Percentiles rank a stretch among this genome's conserved stretches.
Conservation (phyloP, 2,329 filamentous ascomycete species). For the Colletotrichum sp. region DNA sequence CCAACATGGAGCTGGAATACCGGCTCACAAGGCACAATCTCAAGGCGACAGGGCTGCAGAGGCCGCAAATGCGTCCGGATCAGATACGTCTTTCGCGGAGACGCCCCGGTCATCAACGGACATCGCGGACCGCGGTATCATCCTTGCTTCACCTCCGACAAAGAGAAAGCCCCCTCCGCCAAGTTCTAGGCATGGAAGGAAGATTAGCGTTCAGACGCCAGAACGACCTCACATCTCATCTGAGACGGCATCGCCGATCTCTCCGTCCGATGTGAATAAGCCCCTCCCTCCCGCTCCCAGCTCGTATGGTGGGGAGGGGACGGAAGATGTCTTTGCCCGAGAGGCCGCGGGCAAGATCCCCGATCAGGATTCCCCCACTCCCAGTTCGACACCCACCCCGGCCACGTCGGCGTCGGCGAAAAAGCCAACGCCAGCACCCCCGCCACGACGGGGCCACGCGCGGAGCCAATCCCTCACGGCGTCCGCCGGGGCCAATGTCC, state of each 20-base stretch:
- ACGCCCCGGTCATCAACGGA: conserved; percentile 66
- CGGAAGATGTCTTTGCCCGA: conserved; percentile 58
- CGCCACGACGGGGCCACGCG: conserved; percentile 53
- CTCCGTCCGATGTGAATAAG: conserved; percentile 62
- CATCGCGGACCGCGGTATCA: conserved; percentile 55
- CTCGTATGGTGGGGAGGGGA: conserved; percentile 51
- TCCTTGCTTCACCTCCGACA: conserved; percentile 40
- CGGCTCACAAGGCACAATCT: conserved; percentile 26
- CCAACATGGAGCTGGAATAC: conserved; percentile 43
- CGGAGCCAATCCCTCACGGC: conserved; percentile 40
- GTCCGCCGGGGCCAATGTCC: conserved; percentile 20
- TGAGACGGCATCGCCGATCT: conserved; percentile 28
- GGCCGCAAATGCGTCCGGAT: conserved; percentile 30
- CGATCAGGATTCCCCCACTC: conserved; percentile 37
- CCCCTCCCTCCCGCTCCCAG: conserved; percentile 62
- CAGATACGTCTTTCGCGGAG: conserved; percentile 34
- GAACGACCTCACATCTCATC: conserved; percentile 22
- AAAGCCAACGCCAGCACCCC: conserved; percentile 55
- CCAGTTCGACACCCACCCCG: conserved; percentile 33
- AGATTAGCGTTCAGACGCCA: conserved; percentile 58
- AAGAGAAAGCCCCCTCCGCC: conserved; percentile 76
- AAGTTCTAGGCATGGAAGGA: conserved; percentile 79
- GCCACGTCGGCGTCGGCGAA: conserved; percentile 39
- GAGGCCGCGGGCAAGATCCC: conserved; percentile 59
- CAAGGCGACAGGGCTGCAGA: conserved; percentile 61